A percentile compares a stretch with the other conserved stretches of the same genome.
phyloP scores from a whole-genome alignment of 2,329 filamentous ascomycete species.

The Apiospora saccharicola region DNA sequence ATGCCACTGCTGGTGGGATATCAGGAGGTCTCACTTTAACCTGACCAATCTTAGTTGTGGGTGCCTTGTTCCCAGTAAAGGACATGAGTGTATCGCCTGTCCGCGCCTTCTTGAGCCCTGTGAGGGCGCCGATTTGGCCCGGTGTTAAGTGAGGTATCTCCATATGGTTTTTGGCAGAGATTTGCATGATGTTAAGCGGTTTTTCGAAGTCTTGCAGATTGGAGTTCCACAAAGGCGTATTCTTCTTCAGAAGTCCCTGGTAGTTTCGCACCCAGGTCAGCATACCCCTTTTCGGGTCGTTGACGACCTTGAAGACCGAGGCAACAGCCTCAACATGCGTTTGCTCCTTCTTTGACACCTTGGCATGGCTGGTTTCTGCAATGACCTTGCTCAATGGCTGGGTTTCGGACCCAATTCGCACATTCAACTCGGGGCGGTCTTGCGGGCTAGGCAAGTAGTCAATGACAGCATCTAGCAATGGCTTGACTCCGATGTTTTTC shows the following conservation, averaged over 20 bases:
- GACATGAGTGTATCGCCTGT: slow-evolving; percentile 92
- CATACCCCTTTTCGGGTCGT: slow-evolving; percentile 84
- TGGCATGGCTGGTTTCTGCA: slow-evolving; percentile 38
- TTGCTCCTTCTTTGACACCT: slow-evolving; percentile 42
- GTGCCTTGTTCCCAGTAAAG: slow-evolving; percentile 67
- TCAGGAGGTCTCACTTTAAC: slow-evolving; percentile 87
- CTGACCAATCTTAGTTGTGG: slow-evolving; percentile 72
- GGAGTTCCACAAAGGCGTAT: slow-evolving; percentile 84
- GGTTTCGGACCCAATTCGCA: slow-evolving; percentile 69
- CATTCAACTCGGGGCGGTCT: slow-evolving; percentile 80
- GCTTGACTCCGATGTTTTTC: slow-evolving; percentile 91
- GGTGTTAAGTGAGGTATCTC: slow-evolving; percentile 82
- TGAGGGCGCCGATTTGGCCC: slow-evolving; percentile 93
- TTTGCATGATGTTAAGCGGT: slow-evolving; percentile 82
- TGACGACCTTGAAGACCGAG: slow-evolving; percentile 93
- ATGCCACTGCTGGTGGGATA: slow-evolving; percentile 93
- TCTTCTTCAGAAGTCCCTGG: slow-evolving; percentile 78
- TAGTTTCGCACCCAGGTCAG: slow-evolving; percentile 94
- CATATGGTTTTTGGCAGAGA: slow-evolving; percentile 87
- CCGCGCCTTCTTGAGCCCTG: slow-evolving; percentile 87
- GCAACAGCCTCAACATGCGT: slow-evolving; percentile 55
- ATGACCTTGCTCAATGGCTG: slow-evolving; percentile 54
- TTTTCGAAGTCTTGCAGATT: slow-evolving; percentile 81
- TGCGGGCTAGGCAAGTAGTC: slow-evolving; percentile 85
- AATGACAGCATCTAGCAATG: slow-evolving; percentile 85